Percentiles rank a stretch among this genome's conserved stretches.
Evolutionary conservation across 129 eudicot species (phyloP).

Genomic region (Lactuca saligna): DNA sequence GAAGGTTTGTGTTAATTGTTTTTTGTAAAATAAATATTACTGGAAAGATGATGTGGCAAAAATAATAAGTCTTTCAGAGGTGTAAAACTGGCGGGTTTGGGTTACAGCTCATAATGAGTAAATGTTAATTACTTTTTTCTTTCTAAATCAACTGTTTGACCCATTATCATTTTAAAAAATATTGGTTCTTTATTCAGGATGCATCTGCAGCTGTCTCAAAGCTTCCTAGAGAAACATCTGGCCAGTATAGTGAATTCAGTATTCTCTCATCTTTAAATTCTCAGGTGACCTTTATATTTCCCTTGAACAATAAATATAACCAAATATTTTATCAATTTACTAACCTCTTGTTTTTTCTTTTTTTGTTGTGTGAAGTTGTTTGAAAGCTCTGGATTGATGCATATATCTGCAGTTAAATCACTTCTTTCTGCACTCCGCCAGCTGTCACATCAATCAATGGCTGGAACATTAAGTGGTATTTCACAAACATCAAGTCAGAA

Average conservation of each 20-base stretch:
- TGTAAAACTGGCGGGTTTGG: no score
- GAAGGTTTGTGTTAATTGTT: no score
- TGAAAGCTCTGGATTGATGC: constrained; percentile 93
- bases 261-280: constrained; percentile 93
- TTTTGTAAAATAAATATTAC: no score
- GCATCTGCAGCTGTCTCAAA: constrained; percentile 73
- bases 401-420: constrained; percentile 88
- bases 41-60: no score
- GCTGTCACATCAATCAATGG: constrained; percentile 82
- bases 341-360: constrained; percentile 23
- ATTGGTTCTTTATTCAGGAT: constrained; percentile 45
- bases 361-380: constrained; percentile 57
- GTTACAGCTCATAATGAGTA: no score
- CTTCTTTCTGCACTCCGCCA: constrained; percentile 91
- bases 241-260: constrained; percentile 82
- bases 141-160: neutral
- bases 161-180: neutral
- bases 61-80: no score
- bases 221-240: constrained; percentile 86
- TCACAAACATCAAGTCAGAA: constrained; percentile 75
- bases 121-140: no score
- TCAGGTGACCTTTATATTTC: constrained; percentile 51
- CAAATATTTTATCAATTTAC: neutral
- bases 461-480: constrained; percentile 54
- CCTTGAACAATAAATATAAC: constrained; percentile 4